Evolutionary conservation across 2,329 filamentous ascomycete species (phyloP).

Genomic region (Aureobasidium leucospermi): DNA sequence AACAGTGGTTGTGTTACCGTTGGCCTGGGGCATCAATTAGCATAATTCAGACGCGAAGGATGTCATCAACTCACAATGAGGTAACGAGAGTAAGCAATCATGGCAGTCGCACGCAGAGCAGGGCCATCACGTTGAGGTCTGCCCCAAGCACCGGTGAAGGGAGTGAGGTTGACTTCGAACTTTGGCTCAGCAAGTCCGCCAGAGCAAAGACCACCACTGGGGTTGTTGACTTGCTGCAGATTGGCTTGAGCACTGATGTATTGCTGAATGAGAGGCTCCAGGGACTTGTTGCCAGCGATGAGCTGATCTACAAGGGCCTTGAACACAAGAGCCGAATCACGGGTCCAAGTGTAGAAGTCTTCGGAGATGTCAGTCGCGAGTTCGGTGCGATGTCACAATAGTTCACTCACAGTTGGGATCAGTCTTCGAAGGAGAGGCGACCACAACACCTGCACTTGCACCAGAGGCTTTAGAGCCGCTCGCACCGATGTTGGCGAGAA

Average conservation of each 20-base stretch:
- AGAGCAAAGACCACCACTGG: slow-evolving; percentile 50
- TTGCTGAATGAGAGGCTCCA: slow-evolving; percentile 57
- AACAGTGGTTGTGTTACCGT: slow-evolving; percentile 36
- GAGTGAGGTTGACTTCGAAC: slow-evolving; percentile 52
- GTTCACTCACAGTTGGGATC: slow-evolving; percentile 46
- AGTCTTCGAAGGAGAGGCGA: slow-evolving; percentile 49
- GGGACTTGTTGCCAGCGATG: slow-evolving; percentile 48
- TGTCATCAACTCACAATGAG: slow-evolving; percentile 39
- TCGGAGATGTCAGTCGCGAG: not conserved
- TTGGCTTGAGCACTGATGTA: slow-evolving; percentile 61
- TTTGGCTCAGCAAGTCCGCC: slow-evolving; percentile 65
- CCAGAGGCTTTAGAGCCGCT: slow-evolving; percentile 42
- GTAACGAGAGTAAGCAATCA: slow-evolving; percentile 68
- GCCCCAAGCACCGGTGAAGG: slow-evolving; percentile 63
- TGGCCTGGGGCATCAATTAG: slow-evolving; percentile 6
- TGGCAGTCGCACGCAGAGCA: slow-evolving; percentile 63
- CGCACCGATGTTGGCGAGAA: slow-evolving; percentile 50
- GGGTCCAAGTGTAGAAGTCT: slow-evolving; percentile 76
- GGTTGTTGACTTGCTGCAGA: slow-evolving; percentile 61
- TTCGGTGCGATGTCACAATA: not conserved
- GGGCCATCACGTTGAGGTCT: slow-evolving; percentile 78
- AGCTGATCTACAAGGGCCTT: slow-evolving; percentile 64
- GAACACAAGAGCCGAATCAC: slow-evolving; percentile 64
- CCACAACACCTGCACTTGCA: slow-evolving; percentile 43
- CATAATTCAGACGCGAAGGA: slow-evolving; percentile 32